Evolutionary conservation across 2,329 filamentous ascomycete genomes (phyloP).

Genomic region (Curvularia verruculosa): DNA sequence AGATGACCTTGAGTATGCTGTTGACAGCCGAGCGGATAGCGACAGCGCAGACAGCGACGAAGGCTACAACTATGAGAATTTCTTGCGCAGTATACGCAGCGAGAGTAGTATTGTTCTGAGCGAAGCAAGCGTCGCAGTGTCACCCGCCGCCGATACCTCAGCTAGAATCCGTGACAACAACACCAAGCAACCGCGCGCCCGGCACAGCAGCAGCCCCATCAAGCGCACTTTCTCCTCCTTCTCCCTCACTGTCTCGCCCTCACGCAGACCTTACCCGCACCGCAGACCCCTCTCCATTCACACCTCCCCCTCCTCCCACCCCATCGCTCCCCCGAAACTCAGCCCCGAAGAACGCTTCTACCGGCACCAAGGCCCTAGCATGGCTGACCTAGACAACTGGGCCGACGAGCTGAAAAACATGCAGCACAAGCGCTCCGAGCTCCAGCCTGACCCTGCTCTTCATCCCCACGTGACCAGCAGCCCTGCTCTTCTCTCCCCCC

Average conservation of each 20-base stretch:
- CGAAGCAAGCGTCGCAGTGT: too few relatives aligned
- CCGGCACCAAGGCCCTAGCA: constrained; percentile 10
- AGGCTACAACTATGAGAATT: constrained; percentile 14
- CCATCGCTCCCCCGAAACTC: background rate
- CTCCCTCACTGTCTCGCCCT: background rate
- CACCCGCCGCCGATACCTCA: too few relatives aligned
- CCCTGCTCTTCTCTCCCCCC: too few relatives aligned
- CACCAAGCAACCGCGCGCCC: too few relatives aligned
- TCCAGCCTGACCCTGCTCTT: background rate
- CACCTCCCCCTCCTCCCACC: background rate
- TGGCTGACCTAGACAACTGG: constrained; percentile 11
- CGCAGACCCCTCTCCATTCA: background rate
- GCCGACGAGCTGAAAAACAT: constrained; percentile 16
- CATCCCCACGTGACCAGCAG: too few relatives aligned
- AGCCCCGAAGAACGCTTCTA: background rate
- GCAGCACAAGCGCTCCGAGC: constrained; percentile 9
- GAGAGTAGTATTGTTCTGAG: background rate
- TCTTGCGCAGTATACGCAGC: constrained; percentile 1
- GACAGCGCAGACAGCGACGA: constrained; percentile 11
- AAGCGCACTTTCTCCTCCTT: background rate
- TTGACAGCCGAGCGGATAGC: background rate
- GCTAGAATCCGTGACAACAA: too few relatives aligned
- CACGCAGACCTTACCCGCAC: background rate
- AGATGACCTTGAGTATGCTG: constrained; percentile 14
- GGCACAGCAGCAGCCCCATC: background rate